These are phyloP conservation scores for Aspergillus hiratsukae DNA, from an alignment of 2,329 filamentous ascomycete genomes.

Conservation along the genomic window DNA sequence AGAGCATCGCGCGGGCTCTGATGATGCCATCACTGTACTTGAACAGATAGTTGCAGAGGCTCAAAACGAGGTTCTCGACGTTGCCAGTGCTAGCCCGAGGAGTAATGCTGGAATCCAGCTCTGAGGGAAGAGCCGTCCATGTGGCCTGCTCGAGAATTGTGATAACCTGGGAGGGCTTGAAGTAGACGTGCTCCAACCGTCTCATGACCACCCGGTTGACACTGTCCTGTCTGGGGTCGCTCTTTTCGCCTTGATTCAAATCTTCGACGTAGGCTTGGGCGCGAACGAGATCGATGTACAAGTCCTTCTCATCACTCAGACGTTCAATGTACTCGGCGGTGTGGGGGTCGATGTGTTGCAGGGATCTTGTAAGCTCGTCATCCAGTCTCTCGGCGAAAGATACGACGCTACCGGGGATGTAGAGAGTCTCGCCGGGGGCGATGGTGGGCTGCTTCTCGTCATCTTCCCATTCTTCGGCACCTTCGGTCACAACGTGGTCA, in stretches of 20 bases:
- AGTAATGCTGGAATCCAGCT: constrained; percentile 74
- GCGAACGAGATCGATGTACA: constrained; percentile 91
- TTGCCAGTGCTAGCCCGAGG: constrained; percentile 65
- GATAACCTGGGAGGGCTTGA: constrained; percentile 94
- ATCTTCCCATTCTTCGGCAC: constrained; percentile 97
- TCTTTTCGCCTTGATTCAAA: constrained; percentile 63
- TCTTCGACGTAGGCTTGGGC: constrained; percentile 83
- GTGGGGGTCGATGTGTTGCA: constrained; percentile 96
- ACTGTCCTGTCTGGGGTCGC: constrained; percentile 76
- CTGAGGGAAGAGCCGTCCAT: constrained; percentile 72
- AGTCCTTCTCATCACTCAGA: constrained; percentile 78
- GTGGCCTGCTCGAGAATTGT: constrained; percentile 90
- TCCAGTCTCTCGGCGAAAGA: constrained; percentile 94
- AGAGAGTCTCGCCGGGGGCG: constrained; percentile 68
- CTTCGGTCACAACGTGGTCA: constrained; percentile 82
- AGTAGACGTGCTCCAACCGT: constrained; percentile 94
- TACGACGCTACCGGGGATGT: constrained; percentile 91
- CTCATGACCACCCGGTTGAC: constrained; percentile 92
- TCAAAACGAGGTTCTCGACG: constrained; percentile 68
- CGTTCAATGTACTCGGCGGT: constrained; percentile 98
- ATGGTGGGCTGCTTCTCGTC: constrained; percentile 86
- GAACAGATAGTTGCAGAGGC: constrained; percentile 93
- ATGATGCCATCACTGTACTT: constrained; percentile 92
- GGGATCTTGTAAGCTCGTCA: constrained; percentile 93
- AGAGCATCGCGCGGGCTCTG: constrained; percentile 92